Evolutionary conservation across 2,329 filamentous ascomycete genomes (phyloP).

Genomic region (Colletotrichum limetticola): DNA sequence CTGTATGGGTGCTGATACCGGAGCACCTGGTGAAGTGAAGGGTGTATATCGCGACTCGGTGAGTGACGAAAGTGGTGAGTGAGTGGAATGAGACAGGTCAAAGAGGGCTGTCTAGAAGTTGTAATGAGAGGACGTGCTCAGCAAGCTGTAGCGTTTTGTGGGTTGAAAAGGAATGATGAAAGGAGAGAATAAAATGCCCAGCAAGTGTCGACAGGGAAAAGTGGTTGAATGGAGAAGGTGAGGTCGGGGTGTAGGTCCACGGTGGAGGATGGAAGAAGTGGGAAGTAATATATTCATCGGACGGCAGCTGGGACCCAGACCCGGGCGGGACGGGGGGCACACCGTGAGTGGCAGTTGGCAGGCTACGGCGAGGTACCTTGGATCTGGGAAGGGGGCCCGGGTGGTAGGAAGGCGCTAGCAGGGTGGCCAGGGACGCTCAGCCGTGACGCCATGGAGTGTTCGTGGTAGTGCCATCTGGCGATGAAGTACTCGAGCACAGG

Average conservation of each 20-base stretch:
- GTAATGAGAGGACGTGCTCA: conserved; percentile 50
- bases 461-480: neutral
- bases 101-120: conserved; percentile 38
- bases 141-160: conserved; percentile 38
- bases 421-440: conserved; percentile 26
- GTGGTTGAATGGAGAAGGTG: conserved; percentile 37
- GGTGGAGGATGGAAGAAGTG: conserved; percentile 14
- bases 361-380: neutral
- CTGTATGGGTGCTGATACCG: conserved; percentile 44
- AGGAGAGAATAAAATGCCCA: conserved; percentile 35
- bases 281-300: conserved; percentile 29
- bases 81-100: conserved; percentile 42
- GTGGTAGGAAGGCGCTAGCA: conserved; percentile 22
- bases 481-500: conserved; percentile 17
- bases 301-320: conserved; percentile 12
- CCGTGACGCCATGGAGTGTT: conserved; percentile 29
- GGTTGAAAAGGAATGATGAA: conserved; percentile 31
- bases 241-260: neutral
- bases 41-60: conserved; percentile 32
- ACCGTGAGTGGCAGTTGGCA: conserved; percentile 12
- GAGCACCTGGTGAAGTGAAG: conserved; percentile 46
- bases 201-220: conserved; percentile 30
- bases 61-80: conserved; percentile 30
- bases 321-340: neutral
- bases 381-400: conserved; percentile 2